phyloP scores from a whole-genome alignment of 2,329 filamentous ascomycete species.

The Penicillium sp. region DNA sequence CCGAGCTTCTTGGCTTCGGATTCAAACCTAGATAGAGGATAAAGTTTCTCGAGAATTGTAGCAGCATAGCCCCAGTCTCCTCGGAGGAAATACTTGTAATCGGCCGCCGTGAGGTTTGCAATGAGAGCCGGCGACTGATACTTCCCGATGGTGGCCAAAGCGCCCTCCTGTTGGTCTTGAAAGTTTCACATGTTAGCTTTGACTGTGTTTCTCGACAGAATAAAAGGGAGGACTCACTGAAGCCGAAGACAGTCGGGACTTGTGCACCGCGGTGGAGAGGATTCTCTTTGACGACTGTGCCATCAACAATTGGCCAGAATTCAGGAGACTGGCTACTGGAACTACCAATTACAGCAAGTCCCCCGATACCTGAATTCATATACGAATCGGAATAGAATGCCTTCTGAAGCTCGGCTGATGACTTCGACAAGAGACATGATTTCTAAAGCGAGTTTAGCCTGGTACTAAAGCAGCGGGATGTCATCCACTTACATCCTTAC shows the following conservation, averaged over 20 bases:
- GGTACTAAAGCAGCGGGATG: neutral
- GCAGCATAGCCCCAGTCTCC: slow-evolving; percentile 19
- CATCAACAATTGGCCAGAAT: slow-evolving; percentile 23
- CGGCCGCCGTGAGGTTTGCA: slow-evolving; percentile 1
- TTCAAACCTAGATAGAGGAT: slow-evolving; percentile 13
- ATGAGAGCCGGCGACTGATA: neutral
- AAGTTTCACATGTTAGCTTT: neutral
- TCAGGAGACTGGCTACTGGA: neutral
- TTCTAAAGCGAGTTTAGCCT: slow-evolving; percentile 15
- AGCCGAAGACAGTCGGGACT: slow-evolving; percentile 25
- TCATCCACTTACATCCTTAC: neutral
- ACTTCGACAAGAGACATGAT: slow-evolving; percentile 22
- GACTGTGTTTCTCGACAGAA: neutral
- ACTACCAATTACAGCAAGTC: neutral
- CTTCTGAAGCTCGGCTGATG: slow-evolving; percentile 9
- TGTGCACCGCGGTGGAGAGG: slow-evolving; percentile 15
- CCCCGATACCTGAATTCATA: neutral
- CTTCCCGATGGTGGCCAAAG: neutral
- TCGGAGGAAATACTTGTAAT: slow-evolving; percentile 19
- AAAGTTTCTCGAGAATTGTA: slow-evolving; percentile 14
- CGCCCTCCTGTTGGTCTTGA: neutral
- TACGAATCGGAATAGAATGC: slow-evolving; percentile 10
- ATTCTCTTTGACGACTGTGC: slow-evolving; percentile 17
- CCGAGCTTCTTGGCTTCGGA: neutral
- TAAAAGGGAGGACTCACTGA: slow-evolving; percentile 17